These are phyloP conservation scores for Coemansia sp. DNA, from an alignment of 192 early-diverging fungal genomes.

Conservation along the genomic window DNA sequence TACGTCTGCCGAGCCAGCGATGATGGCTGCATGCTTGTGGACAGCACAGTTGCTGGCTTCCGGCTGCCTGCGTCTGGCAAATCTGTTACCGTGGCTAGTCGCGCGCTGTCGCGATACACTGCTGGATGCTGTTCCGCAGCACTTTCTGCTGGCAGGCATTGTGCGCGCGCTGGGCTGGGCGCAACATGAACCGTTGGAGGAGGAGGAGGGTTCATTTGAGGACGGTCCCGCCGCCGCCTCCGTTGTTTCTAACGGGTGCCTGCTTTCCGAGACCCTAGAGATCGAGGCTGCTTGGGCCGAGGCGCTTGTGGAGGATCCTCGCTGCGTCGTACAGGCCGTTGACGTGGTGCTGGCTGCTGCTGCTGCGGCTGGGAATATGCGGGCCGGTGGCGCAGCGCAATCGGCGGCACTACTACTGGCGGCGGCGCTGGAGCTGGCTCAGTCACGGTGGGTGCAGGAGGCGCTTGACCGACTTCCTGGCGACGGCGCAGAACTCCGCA, in stretches of 20 bases:
- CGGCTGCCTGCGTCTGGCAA: constrained; percentile 31
- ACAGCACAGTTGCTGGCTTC: constrained; percentile 17
- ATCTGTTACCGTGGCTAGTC: constrained; percentile 38
- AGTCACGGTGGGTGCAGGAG: constrained; percentile 26
- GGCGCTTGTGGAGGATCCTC: constrained; percentile 12
- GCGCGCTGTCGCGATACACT: constrained; percentile 14
- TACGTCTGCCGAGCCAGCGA: constrained; percentile 14
- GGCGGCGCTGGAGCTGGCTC: constrained; percentile 26
- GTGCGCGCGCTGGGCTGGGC: constrained; percentile 21
- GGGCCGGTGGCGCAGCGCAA: constrained; percentile 12
- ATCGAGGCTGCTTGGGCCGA: constrained; percentile 21
- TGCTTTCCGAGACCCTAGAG: constrained; percentile 19
- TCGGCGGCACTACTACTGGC: constrained; percentile 19
- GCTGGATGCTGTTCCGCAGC: constrained; percentile 13
- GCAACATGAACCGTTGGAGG: neutral
- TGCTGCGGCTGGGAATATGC: constrained; percentile 24
- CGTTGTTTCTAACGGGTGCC: constrained; percentile 3
- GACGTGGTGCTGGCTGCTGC: constrained; percentile 43
- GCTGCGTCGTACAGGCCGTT: constrained; percentile 27
- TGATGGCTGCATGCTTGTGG: constrained; percentile 22
- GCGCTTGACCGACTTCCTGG: constrained; percentile 14
- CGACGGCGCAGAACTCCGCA: constrained; percentile 10
- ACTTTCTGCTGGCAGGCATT: constrained; percentile 25
- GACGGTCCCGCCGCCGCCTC: neutral
- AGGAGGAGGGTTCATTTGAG: too few species aligned